Percentiles rank a stretch among this genome's conserved stretches.
phyloP scores from a whole-genome alignment of 2,329 filamentous ascomycete genomes.

The Gnomoniopsis sp. region DNA sequence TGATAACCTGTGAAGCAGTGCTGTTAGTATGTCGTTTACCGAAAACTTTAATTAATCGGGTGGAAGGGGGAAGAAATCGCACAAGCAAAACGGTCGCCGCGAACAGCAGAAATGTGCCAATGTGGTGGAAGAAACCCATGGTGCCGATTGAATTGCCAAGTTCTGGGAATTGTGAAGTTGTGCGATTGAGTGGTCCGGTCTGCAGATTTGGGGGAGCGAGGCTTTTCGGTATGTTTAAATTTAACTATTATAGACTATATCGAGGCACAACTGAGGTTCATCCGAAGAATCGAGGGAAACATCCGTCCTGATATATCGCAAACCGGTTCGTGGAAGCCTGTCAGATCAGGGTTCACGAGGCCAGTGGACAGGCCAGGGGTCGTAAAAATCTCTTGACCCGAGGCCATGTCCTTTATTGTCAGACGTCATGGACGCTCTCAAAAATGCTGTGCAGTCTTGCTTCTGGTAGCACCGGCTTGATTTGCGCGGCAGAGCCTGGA shows the following conservation, averaged over 20 bases:
- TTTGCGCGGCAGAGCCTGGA: background rate
- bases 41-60: background rate
- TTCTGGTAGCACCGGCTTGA: background rate
- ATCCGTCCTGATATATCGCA: conserved; percentile 13
- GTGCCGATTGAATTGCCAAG: conserved; percentile 20
- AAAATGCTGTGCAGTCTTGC: background rate
- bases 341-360: background rate
- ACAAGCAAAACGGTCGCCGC: conserved; percentile 49
- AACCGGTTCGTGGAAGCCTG: background rate
- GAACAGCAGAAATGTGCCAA: conserved; percentile 57
- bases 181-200: background rate
- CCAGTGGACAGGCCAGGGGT: background rate
- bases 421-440: conserved; percentile 1
- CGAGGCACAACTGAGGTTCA: background rate
- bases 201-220: background rate
- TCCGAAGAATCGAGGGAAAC: background rate
- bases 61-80: background rate
- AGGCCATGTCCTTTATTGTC: background rate
- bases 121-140: conserved; percentile 53
- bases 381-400: background rate
- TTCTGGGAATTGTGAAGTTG: background rate
- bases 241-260: background rate
- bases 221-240: background rate
- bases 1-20: conserved; percentile 37
- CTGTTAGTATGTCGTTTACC: background rate